Base-by-base conservation (phyloP, 2,329 filamentous ascomycete species). In the Ophiostoma ulmi region DNA sequence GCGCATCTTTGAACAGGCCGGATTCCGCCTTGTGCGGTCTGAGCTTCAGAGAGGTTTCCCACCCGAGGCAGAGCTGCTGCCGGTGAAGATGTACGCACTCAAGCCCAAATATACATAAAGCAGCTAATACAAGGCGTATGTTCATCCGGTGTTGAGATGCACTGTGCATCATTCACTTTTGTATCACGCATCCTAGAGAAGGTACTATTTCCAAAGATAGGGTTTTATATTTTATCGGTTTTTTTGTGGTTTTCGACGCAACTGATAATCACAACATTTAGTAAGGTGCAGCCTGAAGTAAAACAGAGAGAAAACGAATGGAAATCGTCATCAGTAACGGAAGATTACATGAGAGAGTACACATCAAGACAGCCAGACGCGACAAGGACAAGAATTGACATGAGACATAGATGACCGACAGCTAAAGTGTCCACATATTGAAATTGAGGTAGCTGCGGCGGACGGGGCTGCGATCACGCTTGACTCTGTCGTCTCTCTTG, bases 31-130 rank as follows among this genome's bases (percentile, higher is more conserved):
- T n/a, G 80, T 93, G 48, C 86, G 82, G 77, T 88, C 86, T 0
- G 91, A 95, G 78, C 75, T 91, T 68, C 91, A 96, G 80, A 85
- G 84, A 52, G 91, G 91, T 0, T 89, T 95, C 67, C 88, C 89
- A 10, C 79, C 84, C 39, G 78, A 79, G 1, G 76, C 75, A 64
- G 84, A 85, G 63, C 78, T 97, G 41, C 89, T 90, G 75, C 91
- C 92, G 0, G 90, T 97, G 22, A 86, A 87, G 75, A 90, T 90
- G 78, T 97, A 93, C 80, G 93, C 92, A 1, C 79, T 97, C 75
- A 87, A 86, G 75, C 87, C 88, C 35, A 65, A 65, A 39, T 7
- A 22, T 13, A 20, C 61, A 65, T 65, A 65, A 22, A 5, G 14
- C 4, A 39, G 20, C 14, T 35, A 39, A 65, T 31, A 14, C 11